These are phyloP conservation scores for Colletotrichum tropicicola DNA, from an alignment of 2,329 filamentous ascomycete genomes.

Conservation along the genomic window DNA sequence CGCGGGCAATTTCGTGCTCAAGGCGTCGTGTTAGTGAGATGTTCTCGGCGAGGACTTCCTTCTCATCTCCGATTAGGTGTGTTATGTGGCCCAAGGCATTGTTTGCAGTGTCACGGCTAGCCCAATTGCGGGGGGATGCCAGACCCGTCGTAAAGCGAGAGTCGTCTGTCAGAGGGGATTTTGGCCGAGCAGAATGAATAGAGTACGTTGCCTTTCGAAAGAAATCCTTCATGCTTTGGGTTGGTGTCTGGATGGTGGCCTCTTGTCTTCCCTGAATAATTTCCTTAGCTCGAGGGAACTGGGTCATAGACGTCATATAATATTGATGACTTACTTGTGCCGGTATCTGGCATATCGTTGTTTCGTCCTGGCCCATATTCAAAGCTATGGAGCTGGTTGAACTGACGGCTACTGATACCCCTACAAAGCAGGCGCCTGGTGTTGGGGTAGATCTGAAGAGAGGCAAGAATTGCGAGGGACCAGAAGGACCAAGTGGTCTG, in stretches of 20 bases:
- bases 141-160: background rate
- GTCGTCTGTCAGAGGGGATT: background rate
- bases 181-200: background rate
- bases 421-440: background rate
- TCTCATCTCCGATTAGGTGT: background rate
- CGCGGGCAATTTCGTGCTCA: background rate
- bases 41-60: background rate
- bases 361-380: background rate
- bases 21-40: background rate
- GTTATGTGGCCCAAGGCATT: background rate
- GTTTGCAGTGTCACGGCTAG: background rate
- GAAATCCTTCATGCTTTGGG: background rate
- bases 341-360: background rate
- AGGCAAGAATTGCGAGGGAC: background rate
- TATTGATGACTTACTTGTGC: background rate
- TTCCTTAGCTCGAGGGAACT: background rate
- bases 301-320: background rate
- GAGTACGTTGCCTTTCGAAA: background rate
- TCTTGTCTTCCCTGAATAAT: background rate
- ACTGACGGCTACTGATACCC: background rate
- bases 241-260: background rate
- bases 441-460: background rate
- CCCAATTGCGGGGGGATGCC: background rate
- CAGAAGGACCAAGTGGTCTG: background rate
- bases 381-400: background rate